A percentile compares a stretch with the other conserved stretches of the same genome.
phyloP scores from a whole-genome alignment of 257 asterid species.

The Solanum habrochaites region DNA sequence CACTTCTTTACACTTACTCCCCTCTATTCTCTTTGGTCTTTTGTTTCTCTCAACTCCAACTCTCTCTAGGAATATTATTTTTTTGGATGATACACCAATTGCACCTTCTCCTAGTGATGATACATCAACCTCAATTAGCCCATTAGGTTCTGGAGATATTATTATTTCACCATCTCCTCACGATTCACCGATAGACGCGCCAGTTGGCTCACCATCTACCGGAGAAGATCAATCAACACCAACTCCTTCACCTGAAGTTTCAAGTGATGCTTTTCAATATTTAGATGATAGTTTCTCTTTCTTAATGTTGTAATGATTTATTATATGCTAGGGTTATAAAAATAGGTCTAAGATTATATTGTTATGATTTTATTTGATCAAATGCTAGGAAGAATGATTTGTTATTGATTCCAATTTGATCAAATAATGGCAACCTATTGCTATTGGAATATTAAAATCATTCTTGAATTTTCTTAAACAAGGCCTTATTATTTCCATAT shows the following conservation, averaged over 20 bases:
- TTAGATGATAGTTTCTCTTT: not conserved
- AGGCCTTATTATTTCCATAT: not conserved
- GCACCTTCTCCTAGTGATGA: not conserved
- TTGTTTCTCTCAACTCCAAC: not conserved
- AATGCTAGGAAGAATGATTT: not conserved
- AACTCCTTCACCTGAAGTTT: not conserved
- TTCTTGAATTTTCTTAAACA: not conserved
- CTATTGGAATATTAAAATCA: not conserved
- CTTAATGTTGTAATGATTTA: not conserved
- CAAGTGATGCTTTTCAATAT: not conserved
- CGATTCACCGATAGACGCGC: too few species aligned
- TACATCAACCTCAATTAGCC: not conserved
- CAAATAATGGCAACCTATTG: not conserved
- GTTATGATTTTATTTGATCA: not conserved
- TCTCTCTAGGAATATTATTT: not conserved
- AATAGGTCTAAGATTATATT: not conserved
- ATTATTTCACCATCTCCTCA: not conserved
- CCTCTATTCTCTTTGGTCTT: not conserved
- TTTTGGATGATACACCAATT: not conserved
- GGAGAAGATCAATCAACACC: too few species aligned
- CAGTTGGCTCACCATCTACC: too few species aligned
- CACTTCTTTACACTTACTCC: not conserved
- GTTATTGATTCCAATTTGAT: not conserved
- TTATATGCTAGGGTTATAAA: not conserved
- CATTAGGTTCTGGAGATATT: not conserved